Conservation (phyloP, 352 stramenopile species). For the Phytophthora litchii region DNA sequence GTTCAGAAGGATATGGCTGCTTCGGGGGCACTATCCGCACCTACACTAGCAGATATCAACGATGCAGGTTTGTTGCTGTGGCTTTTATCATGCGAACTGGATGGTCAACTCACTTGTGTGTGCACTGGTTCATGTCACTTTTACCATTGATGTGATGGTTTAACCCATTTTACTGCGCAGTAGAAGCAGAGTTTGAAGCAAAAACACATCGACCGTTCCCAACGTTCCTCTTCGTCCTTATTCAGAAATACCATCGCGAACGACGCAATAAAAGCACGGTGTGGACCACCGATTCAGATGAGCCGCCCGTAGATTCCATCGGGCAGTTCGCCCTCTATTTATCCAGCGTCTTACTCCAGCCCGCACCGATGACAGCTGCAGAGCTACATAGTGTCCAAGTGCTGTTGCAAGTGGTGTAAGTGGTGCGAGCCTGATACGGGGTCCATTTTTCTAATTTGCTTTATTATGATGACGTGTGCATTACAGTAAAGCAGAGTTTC, state of each 20-base stretch:
- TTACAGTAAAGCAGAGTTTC: slow-evolving; percentile 48
- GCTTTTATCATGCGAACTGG: not conserved
- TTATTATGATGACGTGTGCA: slow-evolving; percentile 4
- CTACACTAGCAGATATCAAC: slow-evolving; percentile 56
- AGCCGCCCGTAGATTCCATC: slow-evolving; percentile 83
- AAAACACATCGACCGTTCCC: slow-evolving; percentile 83
- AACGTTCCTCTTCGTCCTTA: slow-evolving; percentile 71
- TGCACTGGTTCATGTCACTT: slow-evolving; percentile 29
- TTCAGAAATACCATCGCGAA: slow-evolving; percentile 88
- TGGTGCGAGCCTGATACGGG: slow-evolving; percentile 10
- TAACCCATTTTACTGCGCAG: slow-evolving; percentile 48
- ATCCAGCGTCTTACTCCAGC: slow-evolving; percentile 60
- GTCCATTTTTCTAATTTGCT: not conserved
- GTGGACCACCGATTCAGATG: slow-evolving; percentile 61
- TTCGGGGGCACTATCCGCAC: slow-evolving; percentile 29
- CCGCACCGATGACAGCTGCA: slow-evolving; percentile 53
- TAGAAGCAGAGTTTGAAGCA: slow-evolving; percentile 87
- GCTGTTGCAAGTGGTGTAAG: slow-evolving; percentile 86
- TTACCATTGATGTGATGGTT: slow-evolving; percentile 24
- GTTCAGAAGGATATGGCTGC: slow-evolving; percentile 46
- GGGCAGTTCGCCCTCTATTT: slow-evolving; percentile 83
- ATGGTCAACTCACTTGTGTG: slow-evolving; percentile 23
- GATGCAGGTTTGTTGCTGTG: slow-evolving; percentile 50
- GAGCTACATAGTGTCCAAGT: slow-evolving; percentile 78
- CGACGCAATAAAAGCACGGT: slow-evolving; percentile 48